Conservation (phyloP, 2,329 filamentous ascomycete genomes). For the Scedosporium dehoogii region DNA sequence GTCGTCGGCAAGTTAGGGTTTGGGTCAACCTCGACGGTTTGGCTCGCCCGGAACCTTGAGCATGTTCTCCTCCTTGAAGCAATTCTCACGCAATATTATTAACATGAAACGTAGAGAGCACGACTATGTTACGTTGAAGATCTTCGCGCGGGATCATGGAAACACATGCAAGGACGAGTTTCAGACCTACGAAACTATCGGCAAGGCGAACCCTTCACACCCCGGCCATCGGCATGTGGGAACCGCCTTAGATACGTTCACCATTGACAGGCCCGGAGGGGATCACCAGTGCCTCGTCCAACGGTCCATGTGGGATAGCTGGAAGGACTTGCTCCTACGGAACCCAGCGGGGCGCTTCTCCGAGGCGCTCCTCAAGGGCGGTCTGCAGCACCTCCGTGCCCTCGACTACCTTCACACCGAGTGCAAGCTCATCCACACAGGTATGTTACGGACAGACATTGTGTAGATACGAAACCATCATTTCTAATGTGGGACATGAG, state of each 20-base stretch:
- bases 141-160: conserved; percentile 10
- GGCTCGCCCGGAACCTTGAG: conserved; percentile 15
- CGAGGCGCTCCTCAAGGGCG: conserved; percentile 23
- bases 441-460: conserved; percentile 14
- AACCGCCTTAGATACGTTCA: conserved; percentile 21
- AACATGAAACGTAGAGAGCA: neutral
- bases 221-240: conserved; percentile 19
- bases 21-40: conserved; percentile 15
- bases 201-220: conserved; percentile 14
- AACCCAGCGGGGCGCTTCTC: conserved; percentile 26
- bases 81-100: neutral
- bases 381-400: conserved; percentile 23
- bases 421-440: conserved; percentile 33
- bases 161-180: conserved; percentile 11
- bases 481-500: neutral
- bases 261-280: conserved; percentile 16
- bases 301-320: conserved; percentile 28
- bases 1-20: conserved; percentile 15
- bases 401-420: conserved; percentile 31
- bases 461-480: neutral
- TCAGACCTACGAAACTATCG: conserved; percentile 11
- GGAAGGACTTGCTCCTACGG: conserved; percentile 24
- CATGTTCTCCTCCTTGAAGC: conserved; percentile 5
- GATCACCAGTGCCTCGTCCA: conserved; percentile 25
- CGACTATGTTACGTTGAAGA: conserved; percentile 11